These are phyloP conservation scores for Yamadazyma takamatsuzukensis DNA, from an alignment of 805 yeast genomes.

Conservation along the genomic window DNA sequence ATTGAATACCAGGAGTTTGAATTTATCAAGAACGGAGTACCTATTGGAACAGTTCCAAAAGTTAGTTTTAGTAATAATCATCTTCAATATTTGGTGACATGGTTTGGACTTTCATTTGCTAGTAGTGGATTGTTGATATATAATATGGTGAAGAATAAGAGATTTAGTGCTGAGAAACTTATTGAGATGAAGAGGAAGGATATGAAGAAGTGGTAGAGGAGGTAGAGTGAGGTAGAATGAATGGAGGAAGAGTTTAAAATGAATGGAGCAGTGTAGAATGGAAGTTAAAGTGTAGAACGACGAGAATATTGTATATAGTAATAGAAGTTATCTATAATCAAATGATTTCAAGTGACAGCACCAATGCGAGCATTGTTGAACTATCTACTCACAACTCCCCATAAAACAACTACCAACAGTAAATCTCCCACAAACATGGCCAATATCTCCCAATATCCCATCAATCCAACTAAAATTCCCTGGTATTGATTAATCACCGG, in stretches of 20 bases:
- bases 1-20: slow-evolving; percentile 44
- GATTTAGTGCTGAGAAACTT: slow-evolving; percentile 36
- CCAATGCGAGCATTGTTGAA: no score
- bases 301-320: no score
- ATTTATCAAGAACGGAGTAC: slow-evolving; percentile 79
- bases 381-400: slow-evolving; percentile 37
- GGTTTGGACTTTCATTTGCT: slow-evolving; percentile 84
- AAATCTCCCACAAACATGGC: slow-evolving; percentile 36
- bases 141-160: slow-evolving; percentile 26
- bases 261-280: no score
- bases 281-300: no score
- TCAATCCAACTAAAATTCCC: slow-evolving; percentile 22
- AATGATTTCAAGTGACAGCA: no score
- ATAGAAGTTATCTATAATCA: no score
- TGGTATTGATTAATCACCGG: slow-evolving; percentile 29
- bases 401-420: slow-evolving; percentile 32
- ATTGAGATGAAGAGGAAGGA: slow-evolving; percentile 37
- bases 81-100: slow-evolving; percentile 85
- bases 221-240: no score
- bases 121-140: slow-evolving; percentile 62
- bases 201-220: slow-evolving; percentile 29
- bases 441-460: slow-evolving; percentile 36
- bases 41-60: slow-evolving; percentile 79
- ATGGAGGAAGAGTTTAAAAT: no score
- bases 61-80: slow-evolving; percentile 86